These are phyloP conservation scores for Ramularia collo-cygni DNA, from an alignment of 2,329 filamentous ascomycete species.

Conservation along the genomic window DNA sequence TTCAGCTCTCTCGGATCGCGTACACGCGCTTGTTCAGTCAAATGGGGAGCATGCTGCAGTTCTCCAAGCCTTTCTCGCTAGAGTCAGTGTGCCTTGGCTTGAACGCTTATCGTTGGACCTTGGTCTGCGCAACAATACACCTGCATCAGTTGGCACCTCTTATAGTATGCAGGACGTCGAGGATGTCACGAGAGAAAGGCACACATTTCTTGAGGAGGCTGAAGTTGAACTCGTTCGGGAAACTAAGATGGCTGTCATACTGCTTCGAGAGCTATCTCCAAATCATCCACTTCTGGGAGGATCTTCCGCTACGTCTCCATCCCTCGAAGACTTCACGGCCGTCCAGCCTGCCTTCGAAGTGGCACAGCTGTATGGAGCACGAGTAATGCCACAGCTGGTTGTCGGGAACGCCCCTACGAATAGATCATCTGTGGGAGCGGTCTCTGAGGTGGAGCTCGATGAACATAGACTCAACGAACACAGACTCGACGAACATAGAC, in stretches of 20 bases:
- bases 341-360: too few relatives aligned
- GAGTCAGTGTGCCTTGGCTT: conserved; percentile 24
- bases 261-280: conserved; percentile 7
- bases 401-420: too few relatives aligned
- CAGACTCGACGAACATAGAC: not conserved
- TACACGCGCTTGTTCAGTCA: conserved; percentile 12
- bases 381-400: not conserved
- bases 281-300: conserved; percentile 5
- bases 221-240: conserved; percentile 10
- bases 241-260: conserved; percentile 8
- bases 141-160: not conserved
- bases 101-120: conserved; percentile 17
- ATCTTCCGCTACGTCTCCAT: too few relatives aligned
- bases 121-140: conserved; percentile 7
- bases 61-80: conserved; percentile 17
- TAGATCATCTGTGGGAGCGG: too few relatives aligned
- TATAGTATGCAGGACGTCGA: not conserved
- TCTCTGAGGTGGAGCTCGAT: too few relatives aligned
- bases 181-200: not conserved
- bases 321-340: too few relatives aligned
- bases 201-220: conserved; percentile 1
- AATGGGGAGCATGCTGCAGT: conserved; percentile 11
- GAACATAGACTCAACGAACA: too few relatives aligned
- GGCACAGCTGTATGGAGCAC: too few relatives aligned
- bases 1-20: conserved; percentile 17